Conservation (phyloP, 768 basidiomycete species). For the Fomitopsis serialis region DNA sequence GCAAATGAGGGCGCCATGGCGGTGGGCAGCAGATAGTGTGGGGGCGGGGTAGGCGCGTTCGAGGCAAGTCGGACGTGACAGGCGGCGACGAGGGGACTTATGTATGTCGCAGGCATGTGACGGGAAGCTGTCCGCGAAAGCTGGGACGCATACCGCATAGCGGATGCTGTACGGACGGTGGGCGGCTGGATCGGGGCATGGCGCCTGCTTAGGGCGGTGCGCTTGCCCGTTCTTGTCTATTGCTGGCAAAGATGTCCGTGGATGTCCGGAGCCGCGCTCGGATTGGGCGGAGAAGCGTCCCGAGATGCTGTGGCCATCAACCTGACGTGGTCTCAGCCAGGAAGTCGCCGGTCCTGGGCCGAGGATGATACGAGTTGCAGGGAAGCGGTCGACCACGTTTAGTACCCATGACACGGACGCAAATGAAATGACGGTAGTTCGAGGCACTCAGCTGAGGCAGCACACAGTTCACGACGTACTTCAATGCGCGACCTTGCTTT, state of each 20-base stretch:
- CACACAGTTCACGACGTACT: too few species aligned
- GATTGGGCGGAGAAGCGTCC: neutral
- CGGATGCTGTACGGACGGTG: neutral
- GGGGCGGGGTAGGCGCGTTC: neutral
- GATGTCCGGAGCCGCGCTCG: neutral
- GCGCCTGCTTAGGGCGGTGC: neutral
- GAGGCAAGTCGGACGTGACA: neutral
- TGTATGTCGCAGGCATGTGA: neutral
- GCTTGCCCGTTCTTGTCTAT: neutral
- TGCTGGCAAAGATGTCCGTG: neutral
- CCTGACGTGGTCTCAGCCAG: too few species aligned
- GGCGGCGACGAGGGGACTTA: neutral
- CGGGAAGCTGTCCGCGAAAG: neutral
- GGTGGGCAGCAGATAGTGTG: neutral
- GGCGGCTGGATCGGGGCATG: neutral
- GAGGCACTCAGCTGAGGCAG: too few species aligned
- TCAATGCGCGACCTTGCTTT: too few species aligned
- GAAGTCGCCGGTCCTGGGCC: too few species aligned
- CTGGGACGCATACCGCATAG: neutral
- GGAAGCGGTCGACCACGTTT: too few species aligned
- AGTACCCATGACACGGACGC: too few species aligned
- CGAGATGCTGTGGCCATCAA: too few species aligned
- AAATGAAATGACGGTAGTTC: too few species aligned
- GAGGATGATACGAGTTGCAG: too few species aligned
- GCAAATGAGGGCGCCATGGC: neutral